Conservation (phyloP, 495 filamentous ascomycete species). For the Penicillium nucicola region DNA sequence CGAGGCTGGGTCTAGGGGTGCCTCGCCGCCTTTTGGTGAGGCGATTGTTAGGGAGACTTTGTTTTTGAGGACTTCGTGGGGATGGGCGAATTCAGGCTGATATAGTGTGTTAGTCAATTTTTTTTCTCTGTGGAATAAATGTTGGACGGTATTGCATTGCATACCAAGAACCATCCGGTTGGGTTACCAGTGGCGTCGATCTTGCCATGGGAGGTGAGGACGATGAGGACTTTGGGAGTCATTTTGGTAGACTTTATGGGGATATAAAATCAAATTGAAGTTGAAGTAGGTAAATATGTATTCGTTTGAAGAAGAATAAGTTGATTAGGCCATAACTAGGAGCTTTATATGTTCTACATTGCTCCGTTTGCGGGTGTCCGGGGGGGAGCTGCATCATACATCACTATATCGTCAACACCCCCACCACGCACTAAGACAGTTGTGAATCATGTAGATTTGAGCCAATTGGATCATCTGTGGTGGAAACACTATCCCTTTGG, state of each 20-base stretch:
- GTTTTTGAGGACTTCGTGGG: constrained; percentile 56
- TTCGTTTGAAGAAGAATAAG: not conserved
- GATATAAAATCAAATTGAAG: not conserved
- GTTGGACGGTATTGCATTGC: no score
- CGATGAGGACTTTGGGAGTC: constrained; percentile 61
- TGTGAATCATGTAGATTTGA: not conserved
- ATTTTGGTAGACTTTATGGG: constrained; percentile 12
- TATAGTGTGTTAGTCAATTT: not conserved
- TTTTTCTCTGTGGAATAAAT: no score
- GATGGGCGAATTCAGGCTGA: constrained; percentile 71
- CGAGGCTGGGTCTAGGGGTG: constrained; percentile 64
- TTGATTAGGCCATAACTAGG: not conserved
- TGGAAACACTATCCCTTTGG: no score
- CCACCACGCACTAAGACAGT: not conserved
- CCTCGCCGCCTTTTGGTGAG: constrained; percentile 64
- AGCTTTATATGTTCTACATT: not conserved
- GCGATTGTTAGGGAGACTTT: constrained; percentile 57
- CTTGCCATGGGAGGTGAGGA: constrained; percentile 60
- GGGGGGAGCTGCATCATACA: not conserved
- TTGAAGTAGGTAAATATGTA: not conserved
- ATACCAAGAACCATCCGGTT: constrained; percentile 68
- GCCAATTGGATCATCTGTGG: not conserved
- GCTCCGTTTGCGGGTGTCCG: not conserved
- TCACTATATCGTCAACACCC: constrained; percentile 17
- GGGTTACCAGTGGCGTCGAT: constrained; percentile 49